phyloP scores from a whole-genome alignment of 164 flowering plant species.

The Buxus sempervirens region DNA sequence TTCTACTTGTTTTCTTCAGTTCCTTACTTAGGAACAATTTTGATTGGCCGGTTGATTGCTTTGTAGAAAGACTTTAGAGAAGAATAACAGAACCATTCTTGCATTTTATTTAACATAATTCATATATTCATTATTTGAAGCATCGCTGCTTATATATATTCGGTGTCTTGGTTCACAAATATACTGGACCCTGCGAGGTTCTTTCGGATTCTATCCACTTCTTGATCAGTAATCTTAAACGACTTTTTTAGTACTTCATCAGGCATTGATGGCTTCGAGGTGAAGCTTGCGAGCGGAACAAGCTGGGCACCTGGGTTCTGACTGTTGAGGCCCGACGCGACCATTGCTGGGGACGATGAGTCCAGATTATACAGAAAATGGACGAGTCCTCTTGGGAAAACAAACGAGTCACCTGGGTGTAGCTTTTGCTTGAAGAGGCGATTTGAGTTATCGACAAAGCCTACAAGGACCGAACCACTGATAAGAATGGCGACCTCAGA shows the following conservation, averaged over 20 bases:
- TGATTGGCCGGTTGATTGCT: neutral
- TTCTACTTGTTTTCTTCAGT: neutral
- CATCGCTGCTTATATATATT: too few species aligned
- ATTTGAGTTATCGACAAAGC: conserved; percentile 55
- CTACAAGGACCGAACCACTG: conserved; percentile 43
- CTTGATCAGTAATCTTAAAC: conserved; percentile 33
- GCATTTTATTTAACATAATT: too few species aligned
- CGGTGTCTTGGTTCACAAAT: neutral
- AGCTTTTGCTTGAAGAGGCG: conserved; percentile 35
- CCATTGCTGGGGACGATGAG: conserved; percentile 20
- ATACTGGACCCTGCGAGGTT: conserved; percentile 35
- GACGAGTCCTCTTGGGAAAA: conserved; percentile 54
- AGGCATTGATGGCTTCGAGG: conserved; percentile 30
- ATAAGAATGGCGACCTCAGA: conserved; percentile 53
- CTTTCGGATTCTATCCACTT: conserved; percentile 30
- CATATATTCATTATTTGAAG: too few species aligned
- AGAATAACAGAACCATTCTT: neutral
- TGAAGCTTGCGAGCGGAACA: conserved; percentile 29
- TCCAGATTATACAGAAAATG: conserved; percentile 49
- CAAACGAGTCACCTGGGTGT: conserved; percentile 53
- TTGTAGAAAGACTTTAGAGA: neutral
- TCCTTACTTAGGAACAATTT: conserved; percentile 9
- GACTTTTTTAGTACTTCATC: conserved; percentile 37
- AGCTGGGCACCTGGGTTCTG: conserved; percentile 48
- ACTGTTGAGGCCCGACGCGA: conserved; percentile 45